A percentile compares a stretch with the other conserved stretches of the same genome.
Evolutionary conservation across 2,329 filamentous ascomycete species (phyloP).

Genomic region (Ophioceras dolichostomum): DNA sequence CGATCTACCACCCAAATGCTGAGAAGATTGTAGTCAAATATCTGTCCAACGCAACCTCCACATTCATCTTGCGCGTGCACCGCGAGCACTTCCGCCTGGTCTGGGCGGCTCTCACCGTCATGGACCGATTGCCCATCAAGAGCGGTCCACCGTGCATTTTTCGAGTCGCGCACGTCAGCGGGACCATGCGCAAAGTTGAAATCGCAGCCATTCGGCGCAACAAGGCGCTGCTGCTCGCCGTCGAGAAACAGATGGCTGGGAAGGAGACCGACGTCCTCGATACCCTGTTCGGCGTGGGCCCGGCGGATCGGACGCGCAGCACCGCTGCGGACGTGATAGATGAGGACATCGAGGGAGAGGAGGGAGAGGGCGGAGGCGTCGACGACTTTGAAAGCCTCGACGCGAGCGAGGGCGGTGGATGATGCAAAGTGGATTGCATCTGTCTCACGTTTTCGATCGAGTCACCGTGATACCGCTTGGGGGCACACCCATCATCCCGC

Average conservation of each 20-base stretch:
- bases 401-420: conserved; percentile 32
- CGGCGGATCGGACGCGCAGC: conserved; percentile 9
- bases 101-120: conserved; percentile 80
- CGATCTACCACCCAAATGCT: background rate
- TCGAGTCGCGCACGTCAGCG: conserved; percentile 75
- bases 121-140: conserved; percentile 53
- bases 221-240: conserved; percentile 56
- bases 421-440: conserved; percentile 17
- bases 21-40: conserved; percentile 90
- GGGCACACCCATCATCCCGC: conserved; percentile 35
- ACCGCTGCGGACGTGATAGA: conserved; percentile 25
- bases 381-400: conserved; percentile 32
- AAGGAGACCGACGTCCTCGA: conserved; percentile 17
- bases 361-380: conserved; percentile 32
- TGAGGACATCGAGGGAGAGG: conserved; percentile 31
- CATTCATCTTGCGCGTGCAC: conserved; percentile 77
- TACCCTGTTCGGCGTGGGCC: conserved; percentile 13
- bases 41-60: conserved; percentile 81
- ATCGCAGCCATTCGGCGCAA: conserved; percentile 77
- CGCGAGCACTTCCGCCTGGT: conserved; percentile 75
- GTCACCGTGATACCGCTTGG: conserved; percentile 62
- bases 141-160: conserved; percentile 61
- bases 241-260: conserved; percentile 37
- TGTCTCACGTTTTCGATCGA: conserved; percentile 44
- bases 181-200: conserved; percentile 86